These are phyloP conservation scores for Colletotrichum abscissum DNA, from an alignment of 2,329 filamentous ascomycete genomes.

Conservation along the genomic window DNA sequence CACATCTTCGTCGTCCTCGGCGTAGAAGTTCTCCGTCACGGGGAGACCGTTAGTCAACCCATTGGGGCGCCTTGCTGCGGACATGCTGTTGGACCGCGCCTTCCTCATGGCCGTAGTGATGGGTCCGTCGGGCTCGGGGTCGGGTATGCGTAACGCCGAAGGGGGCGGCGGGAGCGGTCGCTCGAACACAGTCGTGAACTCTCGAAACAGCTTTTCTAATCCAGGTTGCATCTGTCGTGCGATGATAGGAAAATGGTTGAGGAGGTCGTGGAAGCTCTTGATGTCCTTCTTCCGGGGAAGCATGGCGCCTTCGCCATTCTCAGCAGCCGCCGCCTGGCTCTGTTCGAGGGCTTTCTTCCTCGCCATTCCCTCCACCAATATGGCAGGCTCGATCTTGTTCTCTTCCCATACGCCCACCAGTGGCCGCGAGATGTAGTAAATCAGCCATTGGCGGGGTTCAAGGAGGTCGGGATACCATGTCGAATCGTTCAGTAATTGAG, in stretches of 20 bases:
- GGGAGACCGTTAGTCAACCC: constrained; percentile 53
- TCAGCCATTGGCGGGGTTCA: constrained; percentile 92
- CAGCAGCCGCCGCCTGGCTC: constrained; percentile 49
- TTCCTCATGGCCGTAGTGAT: constrained; percentile 66
- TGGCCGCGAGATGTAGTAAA: constrained; percentile 95
- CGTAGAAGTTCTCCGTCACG: constrained; percentile 74
- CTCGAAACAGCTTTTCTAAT: constrained; percentile 87
- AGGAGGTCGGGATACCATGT: constrained; percentile 91
- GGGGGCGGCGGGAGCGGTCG: constrained; percentile 84
- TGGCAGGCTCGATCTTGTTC: constrained; percentile 75
- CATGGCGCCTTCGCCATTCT: constrained; percentile 55
- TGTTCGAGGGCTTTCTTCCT: constrained; percentile 51
- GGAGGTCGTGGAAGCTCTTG: constrained; percentile 87
- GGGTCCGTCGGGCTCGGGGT: constrained; percentile 68
- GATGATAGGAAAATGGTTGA: constrained; percentile 95
- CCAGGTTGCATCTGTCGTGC: constrained; percentile 95
- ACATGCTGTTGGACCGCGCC: constrained; percentile 63
- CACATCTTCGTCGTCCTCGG: constrained; percentile 90
- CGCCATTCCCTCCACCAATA: constrained; percentile 60
- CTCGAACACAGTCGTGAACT: constrained; percentile 88
- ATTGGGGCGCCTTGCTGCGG: constrained; percentile 42
- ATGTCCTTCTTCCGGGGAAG: constrained; percentile 86
- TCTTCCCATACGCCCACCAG: constrained; percentile 87
- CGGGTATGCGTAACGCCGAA: constrained; percentile 68
- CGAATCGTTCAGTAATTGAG: constrained; percentile 84